phyloP scores from a whole-genome alignment of 2,329 filamentous ascomycete genomes.

The Curvularia lunata region DNA sequence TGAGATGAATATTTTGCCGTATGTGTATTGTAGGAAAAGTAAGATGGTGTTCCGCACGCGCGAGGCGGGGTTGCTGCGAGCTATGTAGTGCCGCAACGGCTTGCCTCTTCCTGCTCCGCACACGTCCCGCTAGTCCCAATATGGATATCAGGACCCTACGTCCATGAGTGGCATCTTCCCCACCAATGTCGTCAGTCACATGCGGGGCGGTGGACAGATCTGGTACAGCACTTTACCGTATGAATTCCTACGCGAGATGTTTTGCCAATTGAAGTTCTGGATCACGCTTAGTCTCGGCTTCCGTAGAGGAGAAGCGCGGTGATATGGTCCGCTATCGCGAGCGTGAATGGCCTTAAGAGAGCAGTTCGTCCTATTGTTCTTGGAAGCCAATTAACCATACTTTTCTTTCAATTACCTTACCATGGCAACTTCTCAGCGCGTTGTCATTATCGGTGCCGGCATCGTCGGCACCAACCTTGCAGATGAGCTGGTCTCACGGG shows the following conservation, averaged over 20 bases:
- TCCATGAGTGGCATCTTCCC: conserved; percentile 32
- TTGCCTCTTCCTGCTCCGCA: conserved; percentile 12
- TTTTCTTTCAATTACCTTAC: conserved; percentile 3
- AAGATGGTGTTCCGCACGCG: conserved; percentile 21
- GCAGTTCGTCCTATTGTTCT: conserved; percentile 6
- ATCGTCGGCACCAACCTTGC: conserved; percentile 70
- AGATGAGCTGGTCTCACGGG: conserved; percentile 67
- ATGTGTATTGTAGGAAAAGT: conserved; percentile 5
- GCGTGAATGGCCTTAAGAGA: conserved; percentile 23
- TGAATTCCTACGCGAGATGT: conserved; percentile 27
- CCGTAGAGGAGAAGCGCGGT: conserved; percentile 18
- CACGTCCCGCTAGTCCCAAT: conserved; percentile 28
- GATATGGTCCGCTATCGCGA: conserved; percentile 34
- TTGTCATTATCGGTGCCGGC: conserved; percentile 61
- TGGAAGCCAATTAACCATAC: conserved; percentile 1
- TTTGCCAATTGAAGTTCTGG: conserved; percentile 30
- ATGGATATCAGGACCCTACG: conserved; percentile 37
- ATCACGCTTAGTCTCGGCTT: conserved; percentile 36
- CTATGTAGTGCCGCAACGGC: conserved; percentile 27
- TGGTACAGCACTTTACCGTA: conserved; percentile 17
- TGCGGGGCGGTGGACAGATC: conserved; percentile 29
- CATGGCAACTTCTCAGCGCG: conserved; percentile 47
- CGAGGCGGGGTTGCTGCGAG: conserved; percentile 33
- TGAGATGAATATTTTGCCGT: not conserved
- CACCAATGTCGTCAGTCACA: conserved; percentile 37